Percentiles rank a stretch among this genome's conserved stretches.
Evolutionary conservation across 106 monocot species (phyloP).

Genomic region (Dioscorea alata): DNA sequence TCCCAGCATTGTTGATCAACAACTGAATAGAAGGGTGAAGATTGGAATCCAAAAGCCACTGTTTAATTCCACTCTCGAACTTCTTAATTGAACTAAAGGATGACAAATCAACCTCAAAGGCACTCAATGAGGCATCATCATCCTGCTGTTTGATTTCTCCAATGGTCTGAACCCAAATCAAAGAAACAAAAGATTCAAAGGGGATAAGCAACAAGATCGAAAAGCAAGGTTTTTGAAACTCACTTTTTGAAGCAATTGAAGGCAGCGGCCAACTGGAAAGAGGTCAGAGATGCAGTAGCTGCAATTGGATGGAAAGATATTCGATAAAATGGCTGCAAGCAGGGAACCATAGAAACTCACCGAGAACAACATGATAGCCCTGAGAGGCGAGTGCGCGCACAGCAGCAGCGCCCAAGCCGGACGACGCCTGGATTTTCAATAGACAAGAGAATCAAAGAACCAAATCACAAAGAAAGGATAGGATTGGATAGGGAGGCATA

Average conservation of each 20-base stretch:
- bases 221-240: background rate
- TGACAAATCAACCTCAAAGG: constrained; percentile 68
- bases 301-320: background rate
- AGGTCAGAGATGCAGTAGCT: background rate
- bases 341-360: constrained; percentile 15
- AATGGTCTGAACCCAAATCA: constrained; percentile 44
- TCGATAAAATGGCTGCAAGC: background rate
- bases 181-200: constrained; percentile 4
- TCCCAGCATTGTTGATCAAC: constrained; percentile 92
- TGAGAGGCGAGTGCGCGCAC: constrained; percentile 44
- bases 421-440: constrained; percentile 45
- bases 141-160: constrained; percentile 53
- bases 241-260: constrained; percentile 41
- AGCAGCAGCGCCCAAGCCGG: constrained; percentile 69
- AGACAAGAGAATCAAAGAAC: background rate
- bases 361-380: constrained; percentile 71
- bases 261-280: constrained; percentile 50
- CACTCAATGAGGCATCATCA: constrained; percentile 30
- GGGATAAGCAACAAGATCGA: background rate
- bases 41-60: constrained; percentile 55
- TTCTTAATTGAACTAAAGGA: constrained; percentile 63
- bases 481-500: constrained; percentile 5
- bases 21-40: constrained; percentile 76
- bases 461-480: background rate
- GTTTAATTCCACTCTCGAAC: constrained; percentile 61